phyloP scores from a whole-genome alignment of 164 flowering plant species.

The Magnolia officinalis region DNA sequence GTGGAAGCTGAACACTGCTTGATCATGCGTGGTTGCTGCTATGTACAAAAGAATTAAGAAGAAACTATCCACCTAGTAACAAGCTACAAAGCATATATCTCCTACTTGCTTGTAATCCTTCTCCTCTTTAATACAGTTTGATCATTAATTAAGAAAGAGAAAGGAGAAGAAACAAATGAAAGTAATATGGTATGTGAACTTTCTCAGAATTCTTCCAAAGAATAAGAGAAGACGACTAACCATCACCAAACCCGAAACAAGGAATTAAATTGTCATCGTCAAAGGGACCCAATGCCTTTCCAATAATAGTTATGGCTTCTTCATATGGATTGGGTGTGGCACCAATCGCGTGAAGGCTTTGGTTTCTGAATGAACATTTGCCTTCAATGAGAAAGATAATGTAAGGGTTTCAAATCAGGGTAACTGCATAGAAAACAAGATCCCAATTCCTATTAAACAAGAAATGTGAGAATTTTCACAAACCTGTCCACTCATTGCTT shows the following conservation, averaged over 20 bases:
- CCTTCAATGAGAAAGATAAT: conserved; percentile 37
- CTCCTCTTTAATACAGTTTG: not conserved
- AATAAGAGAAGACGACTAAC: conserved; percentile 23
- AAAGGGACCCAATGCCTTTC: conserved; percentile 78
- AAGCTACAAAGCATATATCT: not conserved
- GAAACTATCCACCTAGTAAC: not conserved
- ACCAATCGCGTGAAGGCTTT: conserved; percentile 59
- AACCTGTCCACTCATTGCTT: conserved; percentile 89
- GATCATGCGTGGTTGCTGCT: conserved; percentile 75
- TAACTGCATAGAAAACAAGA: not conserved
- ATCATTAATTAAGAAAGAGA: not conserved
- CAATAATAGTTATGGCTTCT: conserved; percentile 63
- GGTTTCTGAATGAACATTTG: conserved; percentile 50
- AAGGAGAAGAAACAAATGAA: not conserved
- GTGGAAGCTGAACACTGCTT: conserved; percentile 68
- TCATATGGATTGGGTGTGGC: conserved; percentile 68
- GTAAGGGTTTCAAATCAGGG: conserved; percentile 9
- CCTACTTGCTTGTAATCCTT: not conserved
- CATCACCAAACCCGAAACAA: conserved; percentile 83
- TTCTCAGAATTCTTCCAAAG: no score
- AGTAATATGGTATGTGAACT: no score
- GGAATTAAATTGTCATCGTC: conserved; percentile 84
- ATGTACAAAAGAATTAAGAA: conserved; percentile 1
- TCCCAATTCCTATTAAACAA: not conserved
- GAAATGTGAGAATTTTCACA: conserved; percentile 5